Conservation (phyloP, 768 basidiomycete species). For the Xerocomellus dryophilus region DNA sequence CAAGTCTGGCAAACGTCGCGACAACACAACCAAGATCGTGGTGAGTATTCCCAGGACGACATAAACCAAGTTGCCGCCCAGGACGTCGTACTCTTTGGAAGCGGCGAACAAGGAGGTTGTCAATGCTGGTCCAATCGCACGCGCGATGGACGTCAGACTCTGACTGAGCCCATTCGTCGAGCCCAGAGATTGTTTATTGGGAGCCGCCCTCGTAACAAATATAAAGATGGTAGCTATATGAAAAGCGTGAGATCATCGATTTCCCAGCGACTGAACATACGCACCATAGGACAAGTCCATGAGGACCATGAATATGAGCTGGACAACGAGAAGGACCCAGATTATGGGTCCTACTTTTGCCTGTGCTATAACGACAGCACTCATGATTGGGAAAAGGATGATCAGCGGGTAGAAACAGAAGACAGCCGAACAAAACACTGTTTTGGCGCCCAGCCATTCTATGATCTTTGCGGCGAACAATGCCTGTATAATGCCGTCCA, state of each 20-base stretch:
- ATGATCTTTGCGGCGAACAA: conserved; percentile 41
- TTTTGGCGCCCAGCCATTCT: conserved; percentile 40
- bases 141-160: conserved; percentile 42
- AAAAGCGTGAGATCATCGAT: neutral
- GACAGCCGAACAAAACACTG: conserved; percentile 39
- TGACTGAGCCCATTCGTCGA: conserved; percentile 58
- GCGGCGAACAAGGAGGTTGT: conserved; percentile 51
- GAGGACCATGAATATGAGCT: conserved; percentile 27
- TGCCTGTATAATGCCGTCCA: conserved; percentile 40
- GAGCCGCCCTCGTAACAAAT: conserved; percentile 50
- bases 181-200: conserved; percentile 51
- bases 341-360: conserved; percentile 34
- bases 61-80: conserved; percentile 53
- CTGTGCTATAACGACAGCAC: conserved; percentile 32
- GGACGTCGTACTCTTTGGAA: conserved; percentile 45
- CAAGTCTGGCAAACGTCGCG: conserved; percentile 22
- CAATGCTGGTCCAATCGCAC: conserved; percentile 48
- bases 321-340: conserved; percentile 36
- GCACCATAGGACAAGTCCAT: conserved; percentile 44
- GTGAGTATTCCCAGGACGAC: conserved; percentile 36
- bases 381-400: conserved; percentile 46
- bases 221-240: conserved; percentile 46
- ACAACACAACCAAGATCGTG: conserved; percentile 21
- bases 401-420: conserved; percentile 38
- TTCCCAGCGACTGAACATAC: conserved; percentile 4